Evolutionary conservation across 2,329 filamentous ascomycete species (phyloP).

Genomic region (Cercospora sp.): DNA sequence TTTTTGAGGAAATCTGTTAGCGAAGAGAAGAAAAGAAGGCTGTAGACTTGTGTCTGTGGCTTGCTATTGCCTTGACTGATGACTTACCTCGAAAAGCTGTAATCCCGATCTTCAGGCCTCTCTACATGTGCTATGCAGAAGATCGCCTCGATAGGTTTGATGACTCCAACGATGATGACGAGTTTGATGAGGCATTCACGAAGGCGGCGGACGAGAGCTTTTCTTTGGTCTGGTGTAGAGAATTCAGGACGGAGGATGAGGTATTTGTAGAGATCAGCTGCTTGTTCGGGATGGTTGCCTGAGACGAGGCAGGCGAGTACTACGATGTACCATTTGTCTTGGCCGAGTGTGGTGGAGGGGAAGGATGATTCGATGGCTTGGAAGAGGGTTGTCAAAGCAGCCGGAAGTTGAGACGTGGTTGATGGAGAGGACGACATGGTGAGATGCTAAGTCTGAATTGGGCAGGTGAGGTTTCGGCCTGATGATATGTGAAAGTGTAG

Average conservation of each 20-base stretch:
- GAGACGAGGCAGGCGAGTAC: constrained; percentile 49
- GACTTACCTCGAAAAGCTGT: constrained; percentile 49
- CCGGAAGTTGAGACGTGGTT: background rate
- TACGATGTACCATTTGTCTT: constrained; percentile 47
- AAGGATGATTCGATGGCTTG: constrained; percentile 45
- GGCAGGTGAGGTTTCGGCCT: background rate
- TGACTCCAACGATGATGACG: constrained; percentile 60
- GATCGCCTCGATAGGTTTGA: constrained; percentile 63
- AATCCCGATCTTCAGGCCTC: constrained; percentile 59
- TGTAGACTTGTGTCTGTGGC: no score
- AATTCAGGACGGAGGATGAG: constrained; percentile 54
- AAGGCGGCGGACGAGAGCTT: constrained; percentile 53
- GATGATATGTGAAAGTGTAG: background rate
- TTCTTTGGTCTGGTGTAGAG: constrained; percentile 46
- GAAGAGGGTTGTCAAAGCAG: background rate
- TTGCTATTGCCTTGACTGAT: no score
- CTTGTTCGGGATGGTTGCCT: constrained; percentile 54
- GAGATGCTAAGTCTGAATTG: background rate
- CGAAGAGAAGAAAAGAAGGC: no score
- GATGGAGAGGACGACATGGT: background rate
- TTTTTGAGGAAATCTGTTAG: constrained; percentile 16
- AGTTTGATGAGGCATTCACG: constrained; percentile 62
- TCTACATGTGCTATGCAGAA: constrained; percentile 57
- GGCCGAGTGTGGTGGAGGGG: constrained; percentile 45
- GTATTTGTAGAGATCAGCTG: constrained; percentile 58